phyloP scores from a whole-genome alignment of 345 rosid species.

The Chamaenerion angustifolium region DNA sequence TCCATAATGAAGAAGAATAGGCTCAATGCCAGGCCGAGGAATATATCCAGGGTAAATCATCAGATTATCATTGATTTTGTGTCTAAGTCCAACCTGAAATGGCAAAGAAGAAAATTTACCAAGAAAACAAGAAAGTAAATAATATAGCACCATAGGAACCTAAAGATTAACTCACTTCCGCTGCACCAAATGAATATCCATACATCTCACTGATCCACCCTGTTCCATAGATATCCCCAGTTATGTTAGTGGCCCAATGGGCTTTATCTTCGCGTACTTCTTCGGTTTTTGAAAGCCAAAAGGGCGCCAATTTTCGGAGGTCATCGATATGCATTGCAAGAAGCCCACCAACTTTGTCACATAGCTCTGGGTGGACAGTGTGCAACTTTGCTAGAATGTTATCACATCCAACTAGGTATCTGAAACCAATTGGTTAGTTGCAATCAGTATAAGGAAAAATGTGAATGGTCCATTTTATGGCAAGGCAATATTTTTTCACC shows the following conservation, averaged over 20 bases:
- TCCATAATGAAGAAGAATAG: slow-evolving; percentile 89
- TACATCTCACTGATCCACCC: slow-evolving; percentile 89
- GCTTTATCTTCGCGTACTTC: slow-evolving; percentile 85
- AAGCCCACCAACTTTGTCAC: slow-evolving; percentile 99
- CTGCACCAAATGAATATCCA: slow-evolving; percentile 3
- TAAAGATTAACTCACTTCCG: neutral
- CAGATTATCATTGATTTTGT: slow-evolving; percentile 75
- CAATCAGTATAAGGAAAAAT: too few relatives aligned
- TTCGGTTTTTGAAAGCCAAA: slow-evolving; percentile 97
- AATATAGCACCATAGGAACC: neutral
- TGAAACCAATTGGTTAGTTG: slow-evolving; percentile 9
- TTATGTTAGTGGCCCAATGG: slow-evolving; percentile 90
- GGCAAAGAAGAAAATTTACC: slow-evolving; percentile 8
- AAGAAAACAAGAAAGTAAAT: neutral
- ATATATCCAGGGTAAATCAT: slow-evolving; percentile 96
- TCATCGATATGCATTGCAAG: slow-evolving; percentile 96
- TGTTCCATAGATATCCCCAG: slow-evolving; percentile 89
- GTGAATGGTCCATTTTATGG: too few relatives aligned
- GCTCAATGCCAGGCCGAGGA: slow-evolving; percentile 74
- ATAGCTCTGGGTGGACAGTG: slow-evolving; percentile 63
- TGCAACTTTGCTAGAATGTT: slow-evolving; percentile 75
- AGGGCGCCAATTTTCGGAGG: slow-evolving; percentile 75
- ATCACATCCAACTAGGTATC: slow-evolving; percentile 90
- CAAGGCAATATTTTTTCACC: too few relatives aligned
- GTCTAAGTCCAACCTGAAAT: slow-evolving; percentile 81